Evolutionary conservation across 1,284 basidiomycete species (phyloP), one percentile per base, ranked within the genome.

Genomic region (Ganoderma multipileum): DNA sequence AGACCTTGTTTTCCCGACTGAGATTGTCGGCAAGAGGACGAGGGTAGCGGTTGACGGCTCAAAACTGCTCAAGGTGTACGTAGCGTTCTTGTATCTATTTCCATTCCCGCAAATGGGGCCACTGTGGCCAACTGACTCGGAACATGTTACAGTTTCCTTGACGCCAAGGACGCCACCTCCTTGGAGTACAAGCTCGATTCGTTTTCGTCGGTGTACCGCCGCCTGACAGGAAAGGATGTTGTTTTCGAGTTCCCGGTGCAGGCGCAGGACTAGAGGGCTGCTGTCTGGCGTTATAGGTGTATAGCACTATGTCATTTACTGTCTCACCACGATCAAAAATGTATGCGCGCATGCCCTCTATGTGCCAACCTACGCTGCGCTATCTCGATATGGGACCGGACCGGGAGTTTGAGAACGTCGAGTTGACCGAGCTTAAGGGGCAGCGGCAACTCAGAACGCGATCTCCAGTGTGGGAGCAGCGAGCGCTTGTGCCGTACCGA

Each of bases 171-270:
- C 82, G 91, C 96, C 72, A 99, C 97, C 81, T 95, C 95, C 79
- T 89, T 99, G 82, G 98, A 99, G 89, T 99, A 99, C 94, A 99
- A 99, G 91, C 88, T 97, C 73, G 96, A 97, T 84, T 96, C 95
- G 71, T 98, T 98, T 86, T 93, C 95, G 70, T 95, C 93, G 66
- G 94, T 97, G 74, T 98, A 98, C 89, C 93, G 94, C 81, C 93
- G 93, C 77, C 85, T 97, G 81, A 97, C 95, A 75, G 96, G 96
- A 79, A 97, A 97, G 87, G 95, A 96, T 76, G 95, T 97, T 72
- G 91, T 92, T 66, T 95, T 95, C 79, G 93, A 95, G 86, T 95
- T 95, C 86, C 93, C 93, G 55, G 88, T 89, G 70, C 87, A 87
- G 77, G 82, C 84, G 71, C 87, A 89, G 80, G 90, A 91, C 79